Percentiles rank a stretch among this genome's conserved stretches.
Conservation (phyloP, 768 basidiomycete genomes). For the Collybiopsis confluens region DNA sequence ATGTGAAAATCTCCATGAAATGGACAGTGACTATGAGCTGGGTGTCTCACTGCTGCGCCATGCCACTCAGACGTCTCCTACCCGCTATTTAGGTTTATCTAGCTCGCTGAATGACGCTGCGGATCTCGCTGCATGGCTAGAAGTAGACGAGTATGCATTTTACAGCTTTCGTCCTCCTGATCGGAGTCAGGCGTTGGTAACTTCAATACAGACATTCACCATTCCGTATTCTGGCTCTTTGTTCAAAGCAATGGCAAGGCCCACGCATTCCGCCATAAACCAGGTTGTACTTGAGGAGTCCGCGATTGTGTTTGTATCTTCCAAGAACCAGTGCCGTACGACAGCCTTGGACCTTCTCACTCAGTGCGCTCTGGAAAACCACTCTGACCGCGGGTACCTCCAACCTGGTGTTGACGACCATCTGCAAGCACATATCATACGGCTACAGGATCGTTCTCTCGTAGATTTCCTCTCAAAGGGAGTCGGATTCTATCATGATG, state of each 20-base stretch:
- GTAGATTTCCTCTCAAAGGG: slow-evolving; percentile 78
- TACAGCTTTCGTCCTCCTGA: slow-evolving; percentile 80
- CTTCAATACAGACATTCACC: slow-evolving; percentile 72
- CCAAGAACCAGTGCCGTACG: slow-evolving; percentile 65
- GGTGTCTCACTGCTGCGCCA: slow-evolving; percentile 69
- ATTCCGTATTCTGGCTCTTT: slow-evolving; percentile 84
- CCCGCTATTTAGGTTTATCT: slow-evolving; percentile 75
- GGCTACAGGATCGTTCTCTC: slow-evolving; percentile 60
- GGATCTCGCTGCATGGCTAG: slow-evolving; percentile 82
- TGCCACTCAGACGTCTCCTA: slow-evolving; percentile 53
- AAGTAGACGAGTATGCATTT: slow-evolving; percentile 56
- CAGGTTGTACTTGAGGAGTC: slow-evolving; percentile 38
- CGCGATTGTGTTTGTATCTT: slow-evolving; percentile 86
- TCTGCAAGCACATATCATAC: slow-evolving; percentile 51
- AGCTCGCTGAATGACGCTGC: slow-evolving; percentile 76
- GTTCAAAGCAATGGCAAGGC: slow-evolving; percentile 90
- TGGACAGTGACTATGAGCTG: slow-evolving; percentile 81
- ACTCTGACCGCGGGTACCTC: slow-evolving; percentile 65
- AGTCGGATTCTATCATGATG: slow-evolving; percentile 83
- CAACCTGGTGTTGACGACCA: slow-evolving; percentile 37
- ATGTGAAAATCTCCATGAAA: slow-evolving; percentile 80
- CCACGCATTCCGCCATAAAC: slow-evolving; percentile 74
- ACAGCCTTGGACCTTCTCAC: slow-evolving; percentile 85
- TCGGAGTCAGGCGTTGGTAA: slow-evolving; percentile 73
- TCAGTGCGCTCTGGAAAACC: slow-evolving; percentile 74